phyloP scores from a whole-genome alignment of 768 basidiomycete species.

The Cubamyces lactineus region DNA sequence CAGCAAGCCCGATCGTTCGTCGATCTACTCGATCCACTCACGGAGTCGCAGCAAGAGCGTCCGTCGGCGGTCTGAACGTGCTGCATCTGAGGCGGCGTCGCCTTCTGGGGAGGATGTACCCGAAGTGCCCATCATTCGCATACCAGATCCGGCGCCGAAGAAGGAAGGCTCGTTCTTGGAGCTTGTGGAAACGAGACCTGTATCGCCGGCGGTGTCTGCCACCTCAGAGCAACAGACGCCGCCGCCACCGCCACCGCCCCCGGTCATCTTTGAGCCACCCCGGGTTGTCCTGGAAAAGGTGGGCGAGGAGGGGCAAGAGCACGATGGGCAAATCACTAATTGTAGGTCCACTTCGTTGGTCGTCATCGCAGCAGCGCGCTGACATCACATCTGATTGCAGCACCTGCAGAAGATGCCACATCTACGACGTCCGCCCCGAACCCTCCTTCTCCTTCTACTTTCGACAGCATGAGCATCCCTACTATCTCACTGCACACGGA shows the following conservation, averaged over 20 bases:
- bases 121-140: conserved; percentile 26
- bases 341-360: neutral
- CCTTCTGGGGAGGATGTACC: conserved; percentile 20
- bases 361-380: neutral
- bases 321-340: neutral
- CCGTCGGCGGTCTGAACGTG: conserved; percentile 18
- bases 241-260: conserved; percentile 7
- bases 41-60: conserved; percentile 32
- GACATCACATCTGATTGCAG: neutral
- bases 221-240: conserved; percentile 5
- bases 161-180: conserved; percentile 34
- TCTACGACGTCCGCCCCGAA: neutral
- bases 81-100: neutral
- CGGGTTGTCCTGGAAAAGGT: neutral
- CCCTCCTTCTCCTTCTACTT: conserved; percentile 16
- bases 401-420: conserved; percentile 5
- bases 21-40: conserved; percentile 23
- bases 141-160: conserved; percentile 16
- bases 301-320: neutral
- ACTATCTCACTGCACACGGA: conserved; percentile 18
- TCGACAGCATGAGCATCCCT: conserved; percentile 25
- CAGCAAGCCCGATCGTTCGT: conserved; percentile 17
- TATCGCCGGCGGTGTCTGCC: conserved; percentile 18
- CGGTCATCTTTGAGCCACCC: neutral
- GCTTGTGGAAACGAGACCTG: conserved; percentile 29